A percentile compares a stretch with the other conserved stretches of the same genome.
Evolutionary conservation across 371 early-diverging fungal genomes (phyloP).

Genomic region (Mucor plumbeus): DNA sequence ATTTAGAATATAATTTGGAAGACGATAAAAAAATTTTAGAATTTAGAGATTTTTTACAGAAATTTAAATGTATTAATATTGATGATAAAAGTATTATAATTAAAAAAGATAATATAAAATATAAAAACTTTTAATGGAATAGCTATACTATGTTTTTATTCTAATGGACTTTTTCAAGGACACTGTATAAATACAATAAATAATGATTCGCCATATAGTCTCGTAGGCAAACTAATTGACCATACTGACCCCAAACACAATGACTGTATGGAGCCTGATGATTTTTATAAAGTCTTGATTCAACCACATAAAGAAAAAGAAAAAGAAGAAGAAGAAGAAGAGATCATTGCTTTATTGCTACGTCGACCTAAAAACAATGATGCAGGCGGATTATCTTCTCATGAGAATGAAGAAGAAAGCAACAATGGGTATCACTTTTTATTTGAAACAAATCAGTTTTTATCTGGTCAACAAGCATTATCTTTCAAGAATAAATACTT

Average conservation of each 20-base stretch:
- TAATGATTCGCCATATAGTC: conserved; percentile 14
- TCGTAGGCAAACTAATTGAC: conserved; percentile 22
- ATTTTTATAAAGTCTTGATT: conserved; percentile 24
- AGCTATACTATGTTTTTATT: conserved; percentile 29
- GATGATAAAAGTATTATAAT: too few species aligned
- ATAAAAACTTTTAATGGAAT: conserved; percentile 26
- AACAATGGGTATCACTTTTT: conserved; percentile 16
- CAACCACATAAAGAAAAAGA: conserved; percentile 5
- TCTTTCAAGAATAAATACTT: conserved; percentile 19
- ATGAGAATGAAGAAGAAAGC: conserved; percentile 17
- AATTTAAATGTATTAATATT: too few species aligned
- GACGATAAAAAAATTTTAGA: too few species aligned
- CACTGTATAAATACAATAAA: conserved; percentile 11
- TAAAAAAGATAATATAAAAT: too few species aligned
- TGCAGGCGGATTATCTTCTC: conserved; percentile 18
- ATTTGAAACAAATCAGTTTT: conserved; percentile 26
- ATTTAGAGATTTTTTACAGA: too few species aligned
- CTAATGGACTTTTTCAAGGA: conserved; percentile 21
- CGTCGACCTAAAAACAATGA: conserved; percentile 24
- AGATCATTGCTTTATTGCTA: conserved; percentile 11
- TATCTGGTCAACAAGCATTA: conserved; percentile 15
- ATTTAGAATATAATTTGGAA: too few species aligned
- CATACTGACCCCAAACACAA: conserved; percentile 25
- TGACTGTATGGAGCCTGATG: conserved; percentile 33
- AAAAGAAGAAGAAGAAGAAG: neutral